A percentile compares a stretch with the other conserved stretches of the same genome.
phyloP scores from a whole-genome alignment of 2,329 filamentous ascomycete species.

The Esteya vermicola region DNA sequence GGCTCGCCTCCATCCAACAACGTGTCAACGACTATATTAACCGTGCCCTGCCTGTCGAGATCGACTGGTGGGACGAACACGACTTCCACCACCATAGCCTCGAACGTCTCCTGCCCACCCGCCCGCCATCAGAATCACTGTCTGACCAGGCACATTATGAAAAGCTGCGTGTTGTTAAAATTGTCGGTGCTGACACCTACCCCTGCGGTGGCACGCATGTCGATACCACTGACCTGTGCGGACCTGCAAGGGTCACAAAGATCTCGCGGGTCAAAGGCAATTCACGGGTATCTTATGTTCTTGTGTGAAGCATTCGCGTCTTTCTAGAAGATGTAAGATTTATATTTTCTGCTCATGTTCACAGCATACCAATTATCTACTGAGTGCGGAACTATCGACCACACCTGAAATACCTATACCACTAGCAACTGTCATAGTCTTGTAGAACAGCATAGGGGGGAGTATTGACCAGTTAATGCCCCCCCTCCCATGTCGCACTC shows the following conservation, averaged over 20 bases:
- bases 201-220: constrained; percentile 68
- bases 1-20: constrained; percentile 47
- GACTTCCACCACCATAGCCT: constrained; percentile 41
- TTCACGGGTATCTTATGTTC: constrained; percentile 39
- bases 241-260: constrained; percentile 50
- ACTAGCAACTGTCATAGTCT: too few species aligned
- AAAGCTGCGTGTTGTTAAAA: constrained; percentile 53
- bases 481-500: too few species aligned
- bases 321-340: background rate
- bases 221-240: constrained; percentile 39
- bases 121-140: constrained; percentile 19
- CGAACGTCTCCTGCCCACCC: constrained; percentile 40
- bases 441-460: too few species aligned
- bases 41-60: constrained; percentile 41
- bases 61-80: constrained; percentile 53
- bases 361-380: too few species aligned
- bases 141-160: too few species aligned
- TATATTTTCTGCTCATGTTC: too few species aligned
- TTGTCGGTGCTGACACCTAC: constrained; percentile 54
- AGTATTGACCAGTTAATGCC: too few species aligned
- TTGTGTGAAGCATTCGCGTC: background rate
- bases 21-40: constrained; percentile 44
- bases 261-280: constrained; percentile 50
- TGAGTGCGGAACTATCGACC: too few species aligned
- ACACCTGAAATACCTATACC: too few species aligned